Base-by-base conservation (phyloP, 2,329 filamentous ascomycete species). In the Fusarium udum region DNA sequence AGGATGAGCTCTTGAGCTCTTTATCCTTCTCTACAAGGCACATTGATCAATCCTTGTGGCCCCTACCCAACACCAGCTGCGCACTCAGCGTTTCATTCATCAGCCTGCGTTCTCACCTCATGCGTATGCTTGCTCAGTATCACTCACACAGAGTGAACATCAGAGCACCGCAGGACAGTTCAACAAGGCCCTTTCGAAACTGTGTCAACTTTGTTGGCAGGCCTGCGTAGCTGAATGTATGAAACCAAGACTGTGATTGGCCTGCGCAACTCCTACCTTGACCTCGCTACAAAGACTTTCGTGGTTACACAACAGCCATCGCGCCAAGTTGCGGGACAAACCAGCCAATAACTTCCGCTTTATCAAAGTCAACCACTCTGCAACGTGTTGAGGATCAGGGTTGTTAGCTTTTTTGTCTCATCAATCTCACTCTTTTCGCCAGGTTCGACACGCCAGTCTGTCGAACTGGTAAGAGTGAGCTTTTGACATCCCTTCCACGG, bases 251-350 rank as follows among this genome's bases (percentile, higher is more conserved):
- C 56, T 52, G 52, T 66, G 64, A 74, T 74, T 74, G 72, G 72
- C 49, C 43, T 61, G 52, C 66, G 43, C 56, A 64, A 51, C 64
- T 36, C 39, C 31, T 55, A 34, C 64, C 59, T 61, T 61, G 67
- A 53, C 64, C 64, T 64, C 60, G 36, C 55, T 58, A 34, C 56
- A 62, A 58, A 73, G 49, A 63, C 49, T 32, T 56, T 72, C 45
- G 28, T 52, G 53, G 72, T 74, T 74, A 70, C 72, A 74, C 72
- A 56, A 75, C 72, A 75, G 49, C 69, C 58, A 69, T 59, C 28
- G 55, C 68, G 69, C 45, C 46, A 63, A 61, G 61, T 51, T 45
- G 61, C 46, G 61, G 69, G 28, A 48, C n/a, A 58, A 70, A 32
- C 61, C 64, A 53, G n/a, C 72, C 72, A 75, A 74, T 74, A 43